Percentiles rank a stretch among this genome's conserved stretches.
Conservation (phyloP, 2,329 filamentous ascomycete genomes). For the Ophiostoma quercus region DNA sequence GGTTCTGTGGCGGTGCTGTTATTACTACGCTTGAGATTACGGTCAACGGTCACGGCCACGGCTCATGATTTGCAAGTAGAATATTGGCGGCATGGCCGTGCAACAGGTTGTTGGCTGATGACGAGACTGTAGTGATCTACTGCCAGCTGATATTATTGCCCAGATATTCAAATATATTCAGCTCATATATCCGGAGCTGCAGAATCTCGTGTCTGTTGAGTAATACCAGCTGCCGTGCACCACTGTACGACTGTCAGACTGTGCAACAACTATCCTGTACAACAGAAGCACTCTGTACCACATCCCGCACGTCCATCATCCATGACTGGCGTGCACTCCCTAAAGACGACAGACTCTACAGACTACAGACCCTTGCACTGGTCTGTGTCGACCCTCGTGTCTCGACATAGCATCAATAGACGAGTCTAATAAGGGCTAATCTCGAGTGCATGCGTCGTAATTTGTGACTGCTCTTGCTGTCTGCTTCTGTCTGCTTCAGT, state of each 20-base stretch:
- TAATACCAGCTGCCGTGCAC: not conserved
- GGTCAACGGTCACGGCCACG: too few species aligned
- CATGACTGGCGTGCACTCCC: too few species aligned
- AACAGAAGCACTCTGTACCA: not conserved
- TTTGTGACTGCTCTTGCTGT: not conserved
- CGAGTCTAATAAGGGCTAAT: slow-evolving; percentile 2
- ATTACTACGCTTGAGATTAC: too few species aligned
- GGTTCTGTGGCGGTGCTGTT: too few species aligned
- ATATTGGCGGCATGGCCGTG: too few species aligned
- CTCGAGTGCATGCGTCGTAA: not conserved
- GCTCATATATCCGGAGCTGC: not conserved
- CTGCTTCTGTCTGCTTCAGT: too few species aligned
- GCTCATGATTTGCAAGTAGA: too few species aligned
- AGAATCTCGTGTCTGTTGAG: not conserved
- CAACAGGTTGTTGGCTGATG: too few species aligned
- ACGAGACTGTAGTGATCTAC: too few species aligned
- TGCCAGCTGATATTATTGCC: too few species aligned
- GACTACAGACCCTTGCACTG: not conserved
- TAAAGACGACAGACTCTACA: not conserved
- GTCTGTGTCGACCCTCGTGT: not conserved
- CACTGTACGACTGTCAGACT: not conserved
- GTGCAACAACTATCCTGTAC: not conserved
- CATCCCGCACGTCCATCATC: not conserved
- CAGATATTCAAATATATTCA: not conserved
- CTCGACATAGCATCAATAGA: not conserved